Base-by-base conservation (phyloP, 192 early-diverging fungal genomes). In the Backusella tarrabulga region DNA sequence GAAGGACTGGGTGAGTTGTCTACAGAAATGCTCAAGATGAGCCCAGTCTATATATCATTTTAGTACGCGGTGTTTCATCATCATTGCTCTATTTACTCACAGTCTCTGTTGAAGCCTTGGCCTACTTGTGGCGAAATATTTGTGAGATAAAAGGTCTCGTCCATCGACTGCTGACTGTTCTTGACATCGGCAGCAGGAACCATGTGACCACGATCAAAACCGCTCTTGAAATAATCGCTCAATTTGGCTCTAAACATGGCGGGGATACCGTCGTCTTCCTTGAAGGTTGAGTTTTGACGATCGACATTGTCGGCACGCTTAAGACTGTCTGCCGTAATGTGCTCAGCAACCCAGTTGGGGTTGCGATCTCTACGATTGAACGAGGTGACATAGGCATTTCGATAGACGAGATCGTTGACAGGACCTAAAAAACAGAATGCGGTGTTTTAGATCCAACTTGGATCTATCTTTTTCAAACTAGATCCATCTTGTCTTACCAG, bases 181-280 rank as follows among this genome's bases (percentile, higher is more conserved):
- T 91, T 91, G 67, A 92, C 91, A 80, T 98, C 96, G 0, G 94
- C 95, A 6, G 97, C 97, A 12, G 96, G 96, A 7, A 87, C 96
- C 88, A 98, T 91, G 74, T 98, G 97, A 32, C 96, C 97, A 50
- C 96, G 91, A 86, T 97, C 96, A 84, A 92, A 97, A 19, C 94
- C 93, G 14, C 91, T 91, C 23, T 87, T 82, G 73, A 88, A 83
- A 82, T 97, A 98, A 85, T 98, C 96, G 23, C 82, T 74, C 46
- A 97, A 85, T 35, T 85, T 86, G 4, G 93, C 92, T 68, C 93
- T 89, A 84, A 94, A 98, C 36, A 83, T 83, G 11, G 77, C 74
- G 17, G 96, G 96, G n/a, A 97, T 88, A 0, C 72, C 71, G 0
- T 72, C 26, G 71, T 98, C 97, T 76, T 97, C 95, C 60, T 87